Evolutionary conservation across 164 flowering plant species (phyloP), one percentile per base, ranked within the genome.

Genomic region (Stephania japonica): DNA sequence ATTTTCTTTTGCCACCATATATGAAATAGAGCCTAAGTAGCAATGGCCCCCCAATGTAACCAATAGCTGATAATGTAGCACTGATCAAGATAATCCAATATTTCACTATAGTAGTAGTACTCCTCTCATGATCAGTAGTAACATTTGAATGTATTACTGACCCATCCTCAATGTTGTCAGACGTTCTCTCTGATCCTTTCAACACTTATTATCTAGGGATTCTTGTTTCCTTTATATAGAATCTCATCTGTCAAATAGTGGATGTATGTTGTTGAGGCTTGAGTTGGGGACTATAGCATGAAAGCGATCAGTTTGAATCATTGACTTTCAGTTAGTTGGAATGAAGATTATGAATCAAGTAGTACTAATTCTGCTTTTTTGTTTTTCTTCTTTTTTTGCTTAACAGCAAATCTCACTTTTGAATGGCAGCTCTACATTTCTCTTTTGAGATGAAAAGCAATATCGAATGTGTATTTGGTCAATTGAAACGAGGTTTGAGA

Each of bases 41-140:
- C 16, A 72, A 16, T 10, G 74, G 74, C 24, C 74, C 74, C 6
- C 74, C 56, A 43, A 72, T 72, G 49, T 38, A 23, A 18, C 74
- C 74, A 7, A 72, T 6, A 5, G 68, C 56, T 25, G 12, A 9
- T 16, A 42, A 42, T 5, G 42, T 26, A 23, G 43, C 4, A 23
- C 64, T 72, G 63, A 72, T 27, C 1, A 72, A 5, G 23, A 72
- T 41, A 13, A 72, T 53, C 67, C 68, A 64, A 16, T 27, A 64
- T 64, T 64, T 63, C 2, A 24, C n/a, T 3, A 64, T 63, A 41
- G 6, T 32, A 32, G 38, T 32, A 32, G 38, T 1, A n/a, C n/a
- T 56, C 16, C 53, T 56, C 62, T 56, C 16, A 14, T 56, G 62
- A 16, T 56, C n/a, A 14, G 18, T 6, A 56, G n/a, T 56, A 32